Conservation (phyloP, 306 rosid species). For the Gastrolobium bilobum region DNA sequence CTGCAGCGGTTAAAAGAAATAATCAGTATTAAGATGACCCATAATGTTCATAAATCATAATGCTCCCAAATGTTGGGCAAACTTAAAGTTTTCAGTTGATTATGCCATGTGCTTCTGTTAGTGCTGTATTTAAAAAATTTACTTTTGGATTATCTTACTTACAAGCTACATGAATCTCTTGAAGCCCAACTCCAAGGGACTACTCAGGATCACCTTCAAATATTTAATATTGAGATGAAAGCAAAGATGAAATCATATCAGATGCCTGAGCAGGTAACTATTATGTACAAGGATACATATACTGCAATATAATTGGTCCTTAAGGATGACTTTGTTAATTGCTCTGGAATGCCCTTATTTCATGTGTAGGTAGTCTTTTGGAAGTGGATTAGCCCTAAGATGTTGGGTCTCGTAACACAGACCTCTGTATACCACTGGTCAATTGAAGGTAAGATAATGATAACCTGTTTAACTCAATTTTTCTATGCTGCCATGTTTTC, state of each 20-base stretch:
- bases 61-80: slow-evolving; percentile 33
- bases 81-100: slow-evolving; percentile 30
- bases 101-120: slow-evolving; percentile 36
- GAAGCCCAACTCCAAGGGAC: slow-evolving; percentile 97
- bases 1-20: slow-evolving; percentile 21
- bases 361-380: slow-evolving; percentile 85
- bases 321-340: slow-evolving; percentile 30
- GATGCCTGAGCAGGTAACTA: slow-evolving; percentile 96
- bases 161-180: slow-evolving; percentile 46
- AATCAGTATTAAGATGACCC: slow-evolving; percentile 35
- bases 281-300: slow-evolving; percentile 20
- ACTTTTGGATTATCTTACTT: slow-evolving; percentile 41
- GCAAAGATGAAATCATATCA: slow-evolving; percentile 93
- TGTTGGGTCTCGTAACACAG: slow-evolving; percentile 94
- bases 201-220: slow-evolving; percentile 96
- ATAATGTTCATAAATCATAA: slow-evolving; percentile 38
- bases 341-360: slow-evolving; percentile 27
- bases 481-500: slow-evolving; percentile 16
- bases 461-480: slow-evolving; percentile 19
- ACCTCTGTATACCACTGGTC: slow-evolving; percentile 97
- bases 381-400: slow-evolving; percentile 96
- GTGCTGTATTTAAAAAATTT: slow-evolving; percentile 42
- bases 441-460: slow-evolving; percentile 75
- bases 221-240: slow-evolving; percentile 97
- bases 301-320: slow-evolving; percentile 12